A percentile compares a stretch with the other conserved stretches of the same genome.
phyloP scores from a whole-genome alignment of 2,329 filamentous ascomycete genomes.

The Fusarium nodosum region DNA sequence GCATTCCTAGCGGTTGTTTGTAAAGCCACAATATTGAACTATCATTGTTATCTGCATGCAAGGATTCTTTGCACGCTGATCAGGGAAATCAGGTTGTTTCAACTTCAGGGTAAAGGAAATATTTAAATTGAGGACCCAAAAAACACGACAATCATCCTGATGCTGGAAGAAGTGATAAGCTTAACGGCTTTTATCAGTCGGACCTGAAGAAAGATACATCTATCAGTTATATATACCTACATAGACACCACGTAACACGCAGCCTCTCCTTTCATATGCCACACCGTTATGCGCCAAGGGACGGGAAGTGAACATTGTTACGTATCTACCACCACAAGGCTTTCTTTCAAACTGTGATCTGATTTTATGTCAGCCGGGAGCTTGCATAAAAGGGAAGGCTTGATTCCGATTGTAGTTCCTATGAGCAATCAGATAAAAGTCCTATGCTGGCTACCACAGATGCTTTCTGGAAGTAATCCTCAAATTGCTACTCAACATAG shows the following conservation, averaged over 20 bases:
- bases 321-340: not conserved
- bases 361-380: not conserved
- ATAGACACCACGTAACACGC: not conserved
- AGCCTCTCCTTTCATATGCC: not conserved
- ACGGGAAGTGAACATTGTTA: not conserved
- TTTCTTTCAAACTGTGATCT: not conserved
- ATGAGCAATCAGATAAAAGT: not conserved
- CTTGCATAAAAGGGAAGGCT: not conserved
- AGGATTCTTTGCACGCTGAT: not conserved
- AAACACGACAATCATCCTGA: not conserved
- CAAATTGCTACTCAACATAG: not conserved
- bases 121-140: not conserved
- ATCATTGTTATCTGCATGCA: not conserved
- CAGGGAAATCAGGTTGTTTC: not conserved
- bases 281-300: not conserved
- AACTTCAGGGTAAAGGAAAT: not conserved
- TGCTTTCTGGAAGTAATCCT: not conserved
- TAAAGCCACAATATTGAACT: slow-evolving; percentile 24
- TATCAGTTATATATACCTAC: not conserved
- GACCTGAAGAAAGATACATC: not conserved
- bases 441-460: not conserved
- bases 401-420: not conserved
- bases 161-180: not conserved
- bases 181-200: not conserved
- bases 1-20: not conserved